A percentile compares a stretch with the other conserved stretches of the same genome.
Conservation (phyloP, 345 rosid species). For the Citrus unshiu region DNA sequence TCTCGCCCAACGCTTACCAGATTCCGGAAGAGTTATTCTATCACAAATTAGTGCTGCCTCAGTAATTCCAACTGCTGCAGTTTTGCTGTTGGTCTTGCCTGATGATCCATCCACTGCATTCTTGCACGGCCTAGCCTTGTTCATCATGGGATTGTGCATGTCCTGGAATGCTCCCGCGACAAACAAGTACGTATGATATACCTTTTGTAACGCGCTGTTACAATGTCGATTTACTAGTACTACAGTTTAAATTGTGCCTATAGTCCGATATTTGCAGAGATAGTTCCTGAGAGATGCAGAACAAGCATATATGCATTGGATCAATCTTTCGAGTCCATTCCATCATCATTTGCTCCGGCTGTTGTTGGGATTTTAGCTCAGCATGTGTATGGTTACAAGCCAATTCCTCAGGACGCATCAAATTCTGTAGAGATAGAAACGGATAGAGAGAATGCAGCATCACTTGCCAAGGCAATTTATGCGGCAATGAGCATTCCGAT, state of each 20-base stretch:
- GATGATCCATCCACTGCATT: slow-evolving; percentile 54
- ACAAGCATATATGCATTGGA: slow-evolving; percentile 79
- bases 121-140: slow-evolving; percentile 44
- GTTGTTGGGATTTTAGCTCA: slow-evolving; percentile 77
- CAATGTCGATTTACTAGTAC: background rate
- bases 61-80: slow-evolving; percentile 54
- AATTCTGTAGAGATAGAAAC: slow-evolving; percentile 40
- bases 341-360: slow-evolving; percentile 84
- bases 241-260: slow-evolving; percentile 5
- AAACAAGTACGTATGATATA: slow-evolving; percentile 36
- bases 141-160: slow-evolving; percentile 54
- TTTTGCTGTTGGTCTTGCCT: slow-evolving; percentile 54
- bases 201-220: background rate
- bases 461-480: slow-evolving; percentile 74
- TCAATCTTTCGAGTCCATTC: slow-evolving; percentile 63
- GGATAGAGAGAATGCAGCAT: slow-evolving; percentile 69
- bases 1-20: slow-evolving; percentile 43
- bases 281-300: slow-evolving; percentile 73
- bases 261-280: slow-evolving; percentile 92
- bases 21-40: slow-evolving; percentile 52
- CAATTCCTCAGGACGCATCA: slow-evolving; percentile 42
- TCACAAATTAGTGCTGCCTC: slow-evolving; percentile 60
- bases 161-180: slow-evolving; percentile 74
- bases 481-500: slow-evolving; percentile 71
- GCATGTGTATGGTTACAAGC: slow-evolving; percentile 72